phyloP scores from a whole-genome alignment of 345 rosid genomes.

The Aquilaria malaccensis region DNA sequence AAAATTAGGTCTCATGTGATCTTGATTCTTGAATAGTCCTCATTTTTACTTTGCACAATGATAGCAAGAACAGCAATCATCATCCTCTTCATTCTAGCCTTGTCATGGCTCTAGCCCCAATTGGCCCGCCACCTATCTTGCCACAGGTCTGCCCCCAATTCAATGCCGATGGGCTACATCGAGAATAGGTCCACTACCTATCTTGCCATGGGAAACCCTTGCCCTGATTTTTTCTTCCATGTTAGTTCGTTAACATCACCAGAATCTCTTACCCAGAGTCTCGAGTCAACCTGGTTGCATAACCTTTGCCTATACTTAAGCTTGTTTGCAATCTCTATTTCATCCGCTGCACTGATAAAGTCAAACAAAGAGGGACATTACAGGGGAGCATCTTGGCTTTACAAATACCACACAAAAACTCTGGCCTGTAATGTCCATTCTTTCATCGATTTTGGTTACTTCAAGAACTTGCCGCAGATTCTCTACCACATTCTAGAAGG shows the following conservation, averaged over 20 bases:
- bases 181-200: conserved; percentile 39
- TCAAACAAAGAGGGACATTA: conserved; percentile 61
- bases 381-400: conserved; percentile 51
- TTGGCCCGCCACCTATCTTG: no score
- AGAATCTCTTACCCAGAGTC: conserved; percentile 16
- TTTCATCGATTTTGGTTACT: conserved; percentile 39
- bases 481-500: conserved; percentile 52
- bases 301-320: conserved; percentile 43
- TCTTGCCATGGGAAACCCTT: conserved; percentile 36
- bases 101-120: no score
- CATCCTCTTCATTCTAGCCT: no score
- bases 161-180: conserved; percentile 29
- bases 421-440: conserved; percentile 41
- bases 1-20: no score
- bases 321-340: conserved; percentile 62
- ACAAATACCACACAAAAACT: conserved; percentile 46
- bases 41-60: no score
- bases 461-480: conserved; percentile 60
- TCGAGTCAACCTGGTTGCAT: conserved; percentile 35
- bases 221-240: conserved; percentile 59
- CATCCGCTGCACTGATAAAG: conserved; percentile 53
- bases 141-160: no score
- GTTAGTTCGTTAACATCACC: conserved; percentile 43
- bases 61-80: no score
- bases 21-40: no score